These are phyloP conservation scores for Hypoxylon fuscum DNA, from an alignment of 495 filamentous ascomycete species.

Conservation along the genomic window DNA sequence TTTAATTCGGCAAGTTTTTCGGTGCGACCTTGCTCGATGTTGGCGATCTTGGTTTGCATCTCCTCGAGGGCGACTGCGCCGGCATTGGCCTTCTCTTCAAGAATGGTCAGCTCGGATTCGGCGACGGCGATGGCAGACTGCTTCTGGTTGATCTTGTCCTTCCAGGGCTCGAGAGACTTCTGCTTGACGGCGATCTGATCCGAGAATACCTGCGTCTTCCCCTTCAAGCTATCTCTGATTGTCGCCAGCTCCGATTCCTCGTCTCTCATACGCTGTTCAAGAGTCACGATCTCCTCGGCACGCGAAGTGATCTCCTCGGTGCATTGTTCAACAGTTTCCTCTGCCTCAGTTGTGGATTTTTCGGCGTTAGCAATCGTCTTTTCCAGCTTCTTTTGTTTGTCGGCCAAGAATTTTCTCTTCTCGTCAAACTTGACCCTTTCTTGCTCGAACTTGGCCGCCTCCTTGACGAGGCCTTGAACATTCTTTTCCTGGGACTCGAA, in stretches of 20 bases:
- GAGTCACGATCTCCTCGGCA: slow-evolving; percentile 69
- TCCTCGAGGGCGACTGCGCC: slow-evolving; percentile 85
- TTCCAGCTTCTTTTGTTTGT: slow-evolving; percentile 94
- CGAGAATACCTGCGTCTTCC: slow-evolving; percentile 93
- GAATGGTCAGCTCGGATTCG: slow-evolving; percentile 90
- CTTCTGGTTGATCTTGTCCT: slow-evolving; percentile 94
- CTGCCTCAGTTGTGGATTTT: slow-evolving; percentile 73
- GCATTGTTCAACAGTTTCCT: slow-evolving; percentile 79
- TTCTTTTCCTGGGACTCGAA: slow-evolving; percentile 84
- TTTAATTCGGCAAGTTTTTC: slow-evolving; percentile 79
- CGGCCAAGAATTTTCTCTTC: slow-evolving; percentile 89
- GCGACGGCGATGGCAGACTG: slow-evolving; percentile 92
- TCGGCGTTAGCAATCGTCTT: slow-evolving; percentile 77
- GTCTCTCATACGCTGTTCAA: slow-evolving; percentile 75
- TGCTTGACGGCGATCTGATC: slow-evolving; percentile 93
- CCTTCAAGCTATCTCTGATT: slow-evolving; percentile 86
- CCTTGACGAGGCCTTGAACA: slow-evolving; percentile 80
- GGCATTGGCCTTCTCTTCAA: slow-evolving; percentile 86
- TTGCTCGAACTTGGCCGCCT: slow-evolving; percentile 92
- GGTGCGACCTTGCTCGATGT: slow-evolving; percentile 72
- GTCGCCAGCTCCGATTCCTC: slow-evolving; percentile 83
- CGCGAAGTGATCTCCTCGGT: slow-evolving; percentile 79
- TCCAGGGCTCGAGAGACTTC: slow-evolving; percentile 95
- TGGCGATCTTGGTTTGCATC: slow-evolving; percentile 77
- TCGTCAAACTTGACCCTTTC: slow-evolving; percentile 97